Base-by-base conservation (phyloP, 495 filamentous ascomycete species). In the Penicillium psychrofluorescens region DNA sequence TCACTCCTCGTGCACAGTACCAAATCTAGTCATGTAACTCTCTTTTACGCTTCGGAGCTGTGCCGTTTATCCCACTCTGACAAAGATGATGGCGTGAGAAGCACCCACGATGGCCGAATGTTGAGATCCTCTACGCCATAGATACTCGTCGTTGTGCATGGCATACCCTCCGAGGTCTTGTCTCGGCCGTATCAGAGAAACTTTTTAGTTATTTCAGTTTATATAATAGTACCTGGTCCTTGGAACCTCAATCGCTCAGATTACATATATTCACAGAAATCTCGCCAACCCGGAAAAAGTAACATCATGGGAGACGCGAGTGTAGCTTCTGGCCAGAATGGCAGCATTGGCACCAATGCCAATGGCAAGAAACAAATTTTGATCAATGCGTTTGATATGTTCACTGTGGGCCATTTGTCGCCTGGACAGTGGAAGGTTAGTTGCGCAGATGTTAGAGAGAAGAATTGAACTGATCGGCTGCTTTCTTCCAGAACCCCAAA, bases 301-400 rank as follows among this genome's bases (percentile, higher is more conserved):
- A 46, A 0, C 15, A 46, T 8, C 15, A 62, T 62, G 59, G 53
- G 53, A 22, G 53, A 57, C 31, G 29, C 38, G 8, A 43, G 29
- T 28, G 11, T 27, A 33, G 12, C 36, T 7, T 27, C 8, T 11
- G 15, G 37, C 39, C 46, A 48, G 29, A 33, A 51, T 49, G 45
- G 44, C 45, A 11, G 13, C 16, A 38, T 38, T 30, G 35, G 34
- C 27, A 44, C 11, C 32, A 34, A 2, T n/a, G 31, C 27, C 33
- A 53, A 49, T 51, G 46, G 50, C 46, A 82, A 76, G 55, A 82
- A 81, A 58, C 71, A 74, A 35, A 73, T 83, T 27, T 71, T 84
- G 45, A 57, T 84, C 45, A 83, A 84, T 61, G 80, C 78, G 27
- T 84, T 84, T 49, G 79, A 79, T 27, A 75, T 76, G 71, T 79